Base-by-base conservation (phyloP, 352 stramenopile genomes). In the Globisporangium irregulare region DNA sequence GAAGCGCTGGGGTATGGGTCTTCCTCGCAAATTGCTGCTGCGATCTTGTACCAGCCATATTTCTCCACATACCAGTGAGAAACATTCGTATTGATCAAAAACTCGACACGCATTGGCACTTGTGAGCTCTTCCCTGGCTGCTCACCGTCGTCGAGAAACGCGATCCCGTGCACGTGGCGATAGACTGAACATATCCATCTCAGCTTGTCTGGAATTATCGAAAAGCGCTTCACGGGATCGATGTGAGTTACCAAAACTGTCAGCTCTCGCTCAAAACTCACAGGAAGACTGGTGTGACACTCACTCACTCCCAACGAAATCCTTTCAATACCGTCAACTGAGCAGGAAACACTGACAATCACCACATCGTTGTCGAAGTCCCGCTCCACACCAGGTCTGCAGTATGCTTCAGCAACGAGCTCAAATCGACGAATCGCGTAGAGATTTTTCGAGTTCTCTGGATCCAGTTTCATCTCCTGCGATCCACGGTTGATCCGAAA, bases 41-140 rank as follows among this genome's bases (percentile, higher is more conserved):
- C 32, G 10, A 84, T 62, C n/a, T 59, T 71, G 70, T 84, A 86
- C 36, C 55, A 75, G 18, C 64, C 58, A 34, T 70, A 70, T 67
- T 75, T 84, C 41, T 73, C 70, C 22, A 84, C 32, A 15, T 74
- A 63, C 79, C 79, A 86, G 36, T 60, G 71, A n/a, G 22, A 43
- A 20, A 57, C 70, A 2, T 75, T 50, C 10, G 65, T 57, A 29
- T 34, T 67, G 5, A 86, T 57, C 65, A 86, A 41, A 4, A 86
- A 48, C 25, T 84, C 73, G 46, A 70, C 73, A 22, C 58, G 70
- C 22, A 68, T 64, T 7, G 62, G n/a, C 1, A 57, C 46, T n/a
- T 72, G 57, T 5, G 78, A 70, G 0, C 15, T 48, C 50, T 29
- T 27, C 12, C 9, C 18, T 46, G 15, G 18, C 14, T 10, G 8